These are phyloP conservation scores for Melaleuca quinquenervia DNA, from an alignment of 345 rosid genomes.

Conservation along the genomic window DNA sequence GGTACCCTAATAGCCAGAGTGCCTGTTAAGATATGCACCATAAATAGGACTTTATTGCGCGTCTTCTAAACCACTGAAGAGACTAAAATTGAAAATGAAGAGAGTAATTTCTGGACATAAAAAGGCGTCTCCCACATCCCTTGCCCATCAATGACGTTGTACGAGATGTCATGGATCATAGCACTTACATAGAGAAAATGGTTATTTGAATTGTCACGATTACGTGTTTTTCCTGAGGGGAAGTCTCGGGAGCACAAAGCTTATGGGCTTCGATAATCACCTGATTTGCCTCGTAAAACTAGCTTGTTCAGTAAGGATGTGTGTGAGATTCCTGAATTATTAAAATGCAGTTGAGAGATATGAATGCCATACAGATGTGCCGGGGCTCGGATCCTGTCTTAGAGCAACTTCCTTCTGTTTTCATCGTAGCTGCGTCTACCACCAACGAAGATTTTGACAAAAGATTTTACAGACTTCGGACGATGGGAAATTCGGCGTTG, in stretches of 20 bases:
- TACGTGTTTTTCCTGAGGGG: too few species aligned
- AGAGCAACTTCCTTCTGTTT: background rate
- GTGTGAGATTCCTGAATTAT: background rate
- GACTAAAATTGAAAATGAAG: background rate
- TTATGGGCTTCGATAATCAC: too few species aligned
- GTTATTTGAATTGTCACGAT: too few species aligned
- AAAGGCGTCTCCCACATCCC: background rate
- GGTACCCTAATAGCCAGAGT: background rate
- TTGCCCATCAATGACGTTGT: background rate
- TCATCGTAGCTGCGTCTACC: too few species aligned
- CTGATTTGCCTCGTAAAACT: too few species aligned
- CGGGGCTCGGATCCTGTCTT: background rate
- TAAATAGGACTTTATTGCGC: background rate
- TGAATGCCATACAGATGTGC: background rate
- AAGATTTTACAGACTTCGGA: too few species aligned
- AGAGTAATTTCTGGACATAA: background rate
- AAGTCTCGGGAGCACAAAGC: too few species aligned
- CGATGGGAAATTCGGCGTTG: too few species aligned
- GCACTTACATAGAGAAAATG: too few species aligned
- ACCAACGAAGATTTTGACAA: too few species aligned
- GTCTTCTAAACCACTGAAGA: background rate
- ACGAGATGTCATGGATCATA: background rate
- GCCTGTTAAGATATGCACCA: background rate
- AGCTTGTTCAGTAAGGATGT: too few species aligned
- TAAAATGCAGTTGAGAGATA: too few species aligned